These are phyloP conservation scores for Antrodiella citrinella DNA, from an alignment of 768 basidiomycete genomes.

Conservation along the genomic window DNA sequence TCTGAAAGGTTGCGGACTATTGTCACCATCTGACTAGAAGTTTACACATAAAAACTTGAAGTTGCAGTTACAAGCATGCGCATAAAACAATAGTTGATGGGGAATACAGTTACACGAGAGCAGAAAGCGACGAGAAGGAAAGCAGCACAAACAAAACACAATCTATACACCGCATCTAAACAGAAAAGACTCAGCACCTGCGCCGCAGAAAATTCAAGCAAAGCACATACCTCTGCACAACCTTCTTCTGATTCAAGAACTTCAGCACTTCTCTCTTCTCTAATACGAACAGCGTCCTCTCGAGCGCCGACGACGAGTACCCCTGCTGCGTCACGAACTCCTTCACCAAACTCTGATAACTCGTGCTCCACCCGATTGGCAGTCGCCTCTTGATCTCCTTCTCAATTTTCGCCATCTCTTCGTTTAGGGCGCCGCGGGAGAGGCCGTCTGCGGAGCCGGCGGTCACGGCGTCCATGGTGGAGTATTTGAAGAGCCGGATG, in stretches of 20 bases:
- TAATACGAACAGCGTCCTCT: slow-evolving; percentile 82
- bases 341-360: slow-evolving; percentile 84
- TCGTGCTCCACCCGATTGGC: slow-evolving; percentile 95
- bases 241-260: slow-evolving; percentile 75
- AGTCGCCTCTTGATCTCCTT: slow-evolving; percentile 75
- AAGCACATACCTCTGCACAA: slow-evolving; percentile 36
- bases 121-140: not conserved
- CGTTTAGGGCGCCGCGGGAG: slow-evolving; percentile 84
- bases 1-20: not conserved
- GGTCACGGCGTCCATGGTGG: slow-evolving; percentile 98
- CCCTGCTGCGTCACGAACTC: slow-evolving; percentile 94
- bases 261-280: slow-evolving; percentile 95
- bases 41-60: not conserved
- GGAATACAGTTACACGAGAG: no score
- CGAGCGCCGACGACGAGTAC: slow-evolving; percentile 83
- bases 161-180: not conserved
- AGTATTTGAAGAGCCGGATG: slow-evolving; percentile 95
- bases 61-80: not conserved
- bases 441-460: slow-evolving; percentile 92
- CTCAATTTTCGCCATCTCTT: slow-evolving; percentile 88
- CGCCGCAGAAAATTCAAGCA: not conserved
- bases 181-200: not conserved
- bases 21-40: not conserved
- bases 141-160: not conserved
- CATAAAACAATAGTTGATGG: not conserved